Evolutionary conservation across 306 rosid genomes (phyloP).

Genomic region (Vachellia pachyceras): DNA sequence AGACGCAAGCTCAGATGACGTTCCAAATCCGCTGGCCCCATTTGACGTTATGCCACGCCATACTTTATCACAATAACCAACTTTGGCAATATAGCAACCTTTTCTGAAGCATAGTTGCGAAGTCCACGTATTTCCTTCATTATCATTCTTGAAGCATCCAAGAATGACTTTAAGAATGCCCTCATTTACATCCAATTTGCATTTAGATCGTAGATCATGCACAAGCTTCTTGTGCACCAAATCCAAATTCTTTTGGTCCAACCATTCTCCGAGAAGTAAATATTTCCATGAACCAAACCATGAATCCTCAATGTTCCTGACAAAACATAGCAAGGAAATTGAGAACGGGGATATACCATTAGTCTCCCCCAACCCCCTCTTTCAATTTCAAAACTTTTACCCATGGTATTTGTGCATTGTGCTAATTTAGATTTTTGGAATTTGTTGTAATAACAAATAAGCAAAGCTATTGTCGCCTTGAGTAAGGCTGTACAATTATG

Average conservation of each 20-base stretch:
- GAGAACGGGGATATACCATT: constrained; percentile 9
- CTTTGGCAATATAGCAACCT: constrained; percentile 65
- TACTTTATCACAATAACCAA: constrained; percentile 53
- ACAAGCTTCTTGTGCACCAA: constrained; percentile 58
- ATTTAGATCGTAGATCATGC: constrained; percentile 67
- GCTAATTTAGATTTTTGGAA: constrained; percentile 26
- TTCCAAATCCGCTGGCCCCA: constrained; percentile 38
- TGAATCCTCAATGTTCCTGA: constrained; percentile 79
- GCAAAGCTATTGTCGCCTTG: constrained; percentile 15
- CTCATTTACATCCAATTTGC: constrained; percentile 75
- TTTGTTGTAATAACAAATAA: constrained; percentile 35
- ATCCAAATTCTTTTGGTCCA: constrained; percentile 58
- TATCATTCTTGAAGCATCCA: constrained; percentile 60
- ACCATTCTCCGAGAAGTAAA: constrained; percentile 79
- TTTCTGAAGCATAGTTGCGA: constrained; percentile 58
- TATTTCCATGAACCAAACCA: constrained; percentile 93
- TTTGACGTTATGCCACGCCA: constrained; percentile 44
- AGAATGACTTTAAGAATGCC: constrained; percentile 73
- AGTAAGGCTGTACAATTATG: constrained; percentile 25
- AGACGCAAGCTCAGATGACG: constrained; percentile 58
- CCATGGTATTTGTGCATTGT: constrained; percentile 14
- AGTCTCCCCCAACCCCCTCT: background rate
- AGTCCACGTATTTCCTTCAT: constrained; percentile 53
- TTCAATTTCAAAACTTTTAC: constrained; percentile 18
- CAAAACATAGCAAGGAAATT: constrained; percentile 31